These are phyloP conservation scores for Rhododendron kiyosumense DNA, from an alignment of 148 eudicot species.

Conservation along the genomic window DNA sequence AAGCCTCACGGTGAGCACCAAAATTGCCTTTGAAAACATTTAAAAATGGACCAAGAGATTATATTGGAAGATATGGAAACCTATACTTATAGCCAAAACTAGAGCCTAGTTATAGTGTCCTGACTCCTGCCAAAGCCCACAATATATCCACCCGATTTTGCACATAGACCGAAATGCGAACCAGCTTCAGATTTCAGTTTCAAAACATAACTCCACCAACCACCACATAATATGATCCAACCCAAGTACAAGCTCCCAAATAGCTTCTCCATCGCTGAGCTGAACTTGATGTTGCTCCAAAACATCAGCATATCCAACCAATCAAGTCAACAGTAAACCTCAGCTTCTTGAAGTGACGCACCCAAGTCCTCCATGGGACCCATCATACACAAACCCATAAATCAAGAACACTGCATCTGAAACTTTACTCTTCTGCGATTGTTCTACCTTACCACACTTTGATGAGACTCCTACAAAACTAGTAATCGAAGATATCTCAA, in stretches of 20 bases:
- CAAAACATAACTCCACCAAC: background rate
- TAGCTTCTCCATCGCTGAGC: background rate
- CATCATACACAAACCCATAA: too few species aligned
- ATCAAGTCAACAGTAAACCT: background rate
- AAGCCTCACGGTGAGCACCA: background rate
- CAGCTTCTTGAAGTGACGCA: background rate
- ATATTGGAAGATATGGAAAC: background rate
- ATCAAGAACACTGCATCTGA: too few species aligned
- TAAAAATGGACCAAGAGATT: background rate
- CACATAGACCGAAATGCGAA: background rate
- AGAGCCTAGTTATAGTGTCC: background rate
- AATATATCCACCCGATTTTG: background rate
- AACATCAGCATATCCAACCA: background rate
- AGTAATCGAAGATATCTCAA: background rate
- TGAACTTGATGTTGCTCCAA: background rate
- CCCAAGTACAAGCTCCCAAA: background rate
- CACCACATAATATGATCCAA: background rate
- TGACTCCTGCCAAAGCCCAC: background rate
- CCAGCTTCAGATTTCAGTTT: background rate
- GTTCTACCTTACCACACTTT: background rate
- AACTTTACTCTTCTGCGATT: too few species aligned
- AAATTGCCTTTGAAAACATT: background rate
- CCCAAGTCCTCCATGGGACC: background rate
- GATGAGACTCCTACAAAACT: background rate
- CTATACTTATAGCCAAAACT: background rate